Conservation (phyloP, 768 basidiomycete genomes). For the Lyophyllum atratum region DNA sequence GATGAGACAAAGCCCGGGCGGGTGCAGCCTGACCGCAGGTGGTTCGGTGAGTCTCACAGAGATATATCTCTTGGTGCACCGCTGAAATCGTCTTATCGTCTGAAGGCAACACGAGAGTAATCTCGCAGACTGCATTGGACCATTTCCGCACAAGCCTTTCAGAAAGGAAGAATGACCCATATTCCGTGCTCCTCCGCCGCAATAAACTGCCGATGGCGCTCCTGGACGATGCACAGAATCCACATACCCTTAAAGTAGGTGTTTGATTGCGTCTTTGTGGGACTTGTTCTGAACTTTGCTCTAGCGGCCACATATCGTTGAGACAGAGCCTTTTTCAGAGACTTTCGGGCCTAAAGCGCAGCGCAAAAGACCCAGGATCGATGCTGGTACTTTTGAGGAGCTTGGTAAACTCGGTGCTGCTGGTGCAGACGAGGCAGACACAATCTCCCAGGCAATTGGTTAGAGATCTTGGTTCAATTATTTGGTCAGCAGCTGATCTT, state of each 20-base stretch:
- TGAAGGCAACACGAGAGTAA: slow-evolving; percentile 95
- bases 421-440: slow-evolving; percentile 55
- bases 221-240: slow-evolving; percentile 86
- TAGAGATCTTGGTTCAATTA: slow-evolving; percentile 6
- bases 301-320: slow-evolving; percentile 90
- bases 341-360: slow-evolving; percentile 97
- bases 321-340: slow-evolving; percentile 92
- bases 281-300: slow-evolving; percentile 3
- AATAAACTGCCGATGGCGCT: slow-evolving; percentile 98
- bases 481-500: not conserved
- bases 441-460: slow-evolving; percentile 50
- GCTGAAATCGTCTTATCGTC: slow-evolving; percentile 7
- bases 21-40: slow-evolving; percentile 92
- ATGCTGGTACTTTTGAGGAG: slow-evolving; percentile 92
- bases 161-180: slow-evolving; percentile 88
- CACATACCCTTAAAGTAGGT: slow-evolving; percentile 70
- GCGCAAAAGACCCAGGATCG: slow-evolving; percentile 84
- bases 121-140: slow-evolving; percentile 93
- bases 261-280: not conserved
- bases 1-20: slow-evolving; percentile 87
- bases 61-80: slow-evolving; percentile 8
- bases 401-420: slow-evolving; percentile 66
- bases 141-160: slow-evolving; percentile 92
- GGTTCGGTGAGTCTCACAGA: slow-evolving; percentile 78
- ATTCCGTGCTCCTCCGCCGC: slow-evolving; percentile 88